Evolutionary conservation across 192 early-diverging fungal genomes (phyloP), one percentile per base, ranked within the genome.

Genomic region (Coemansia sp.): DNA sequence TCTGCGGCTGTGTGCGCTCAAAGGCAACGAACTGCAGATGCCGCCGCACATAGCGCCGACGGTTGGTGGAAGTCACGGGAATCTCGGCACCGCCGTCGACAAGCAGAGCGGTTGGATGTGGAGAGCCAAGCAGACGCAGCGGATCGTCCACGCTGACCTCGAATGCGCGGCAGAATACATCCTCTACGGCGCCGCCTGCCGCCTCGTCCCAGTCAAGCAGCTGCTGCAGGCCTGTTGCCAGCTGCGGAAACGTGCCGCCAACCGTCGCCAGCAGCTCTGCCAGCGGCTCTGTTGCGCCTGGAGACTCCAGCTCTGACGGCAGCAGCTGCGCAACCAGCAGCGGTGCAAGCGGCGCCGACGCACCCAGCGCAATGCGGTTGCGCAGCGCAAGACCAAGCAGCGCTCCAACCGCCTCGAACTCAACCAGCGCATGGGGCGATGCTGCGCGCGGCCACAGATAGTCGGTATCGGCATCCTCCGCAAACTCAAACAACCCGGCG

Each of bases 361-460:
- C 87, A 8, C 70, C 76, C 43, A 83, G 42, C n/a, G 67, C 7
- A 32, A 98, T 87, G 4, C 92, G 93, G 74, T 98, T 98, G 59
- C 90, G 91, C 25, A 96, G 78, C 5, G 94, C 94, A n/a, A 98
- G 68, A 5, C 96, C 96, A n/a, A 96, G 71, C n/a, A 98, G 64
- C 14, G 88, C 88, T 8, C 96, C 96, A 1, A 94, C 88, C n/a
- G 92, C 81, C 68, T 96, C 94, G 81, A 93, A 98, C 65, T 78
- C 76, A 2, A 43, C 12, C 61, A 83, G 58, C 5, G 83, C 66
- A 61, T 90, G 86, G 51, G 88, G 78, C 42, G 85, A 85, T 5
- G 85, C 85, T 4, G 85, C 74, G 49, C 92, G 89, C 40, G 95
- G 85, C 95, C 95, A 97, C 69, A 86, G 82, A n/a, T 72, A 76